These are phyloP conservation scores for Macrocybe gigantea DNA, from an alignment of 768 basidiomycete species.

Conservation along the genomic window DNA sequence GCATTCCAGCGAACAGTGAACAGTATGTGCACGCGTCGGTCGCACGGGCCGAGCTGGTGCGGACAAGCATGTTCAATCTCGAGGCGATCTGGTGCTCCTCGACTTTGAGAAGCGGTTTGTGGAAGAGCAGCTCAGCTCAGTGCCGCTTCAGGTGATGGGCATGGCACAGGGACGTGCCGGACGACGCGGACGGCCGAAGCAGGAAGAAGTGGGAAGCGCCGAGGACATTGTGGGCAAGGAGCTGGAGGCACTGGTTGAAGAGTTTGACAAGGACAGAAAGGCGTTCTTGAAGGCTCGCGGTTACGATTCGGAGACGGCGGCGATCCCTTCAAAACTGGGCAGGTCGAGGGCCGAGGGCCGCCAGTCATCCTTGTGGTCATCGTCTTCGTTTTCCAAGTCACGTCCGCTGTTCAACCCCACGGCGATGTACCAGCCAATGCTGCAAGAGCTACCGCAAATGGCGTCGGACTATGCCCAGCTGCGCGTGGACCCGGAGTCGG, in stretches of 20 bases:
- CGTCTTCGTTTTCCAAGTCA: neutral
- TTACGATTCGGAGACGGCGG: neutral
- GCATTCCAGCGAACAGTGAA: conserved; percentile 62
- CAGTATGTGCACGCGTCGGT: conserved; percentile 85
- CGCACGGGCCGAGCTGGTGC: conserved; percentile 72
- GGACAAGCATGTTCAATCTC: conserved; percentile 27
- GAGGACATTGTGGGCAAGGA: conserved; percentile 48
- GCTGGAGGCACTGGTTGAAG: conserved; percentile 36
- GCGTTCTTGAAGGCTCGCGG: conserved; percentile 20
- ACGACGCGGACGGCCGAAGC: too few species aligned
- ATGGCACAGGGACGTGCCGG: too few species aligned
- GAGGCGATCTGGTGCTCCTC: conserved; percentile 75
- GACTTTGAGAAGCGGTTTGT: conserved; percentile 77
- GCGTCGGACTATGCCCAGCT: conserved; percentile 19
- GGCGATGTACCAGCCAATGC: conserved; percentile 12
- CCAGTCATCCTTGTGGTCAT: neutral
- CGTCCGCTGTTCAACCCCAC: neutral
- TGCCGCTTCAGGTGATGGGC: conserved; percentile 43
- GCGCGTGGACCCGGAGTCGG: conserved; percentile 39
- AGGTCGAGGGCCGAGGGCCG: neutral
- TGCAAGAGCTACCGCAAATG: conserved; percentile 19
- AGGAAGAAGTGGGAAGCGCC: neutral
- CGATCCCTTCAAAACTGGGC: neutral
- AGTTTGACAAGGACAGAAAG: conserved; percentile 39
- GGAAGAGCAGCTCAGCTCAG: conserved; percentile 36